These are phyloP conservation scores for Ophiostoma angusticollis DNA, from an alignment of 2,329 filamentous ascomycete species.

Conservation along the genomic window DNA sequence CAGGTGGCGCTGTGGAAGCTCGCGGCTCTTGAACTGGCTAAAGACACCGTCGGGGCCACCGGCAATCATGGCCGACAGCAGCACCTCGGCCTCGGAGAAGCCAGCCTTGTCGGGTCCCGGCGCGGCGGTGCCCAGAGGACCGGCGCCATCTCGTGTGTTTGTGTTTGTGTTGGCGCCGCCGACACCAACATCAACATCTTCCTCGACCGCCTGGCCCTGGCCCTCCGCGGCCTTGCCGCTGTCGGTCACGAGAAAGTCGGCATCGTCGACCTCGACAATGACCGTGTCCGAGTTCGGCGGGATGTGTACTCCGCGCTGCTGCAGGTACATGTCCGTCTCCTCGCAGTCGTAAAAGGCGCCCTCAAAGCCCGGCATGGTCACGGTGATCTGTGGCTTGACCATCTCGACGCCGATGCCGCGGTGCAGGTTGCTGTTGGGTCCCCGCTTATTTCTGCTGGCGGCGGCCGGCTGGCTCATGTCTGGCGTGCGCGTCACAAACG, in stretches of 20 bases:
- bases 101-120: too few relatives aligned
- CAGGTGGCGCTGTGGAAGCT: not conserved
- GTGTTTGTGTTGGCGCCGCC: too few relatives aligned
- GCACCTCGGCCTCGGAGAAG: too few relatives aligned
- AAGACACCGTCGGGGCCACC: too few relatives aligned
- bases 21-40: too few relatives aligned
- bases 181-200: too few relatives aligned
- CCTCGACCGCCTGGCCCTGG: not conserved
- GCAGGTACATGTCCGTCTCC: conserved; percentile 64
- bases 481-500: conserved; percentile 15
- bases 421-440: conserved; percentile 22
- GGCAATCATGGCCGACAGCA: too few relatives aligned
- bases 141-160: too few relatives aligned
- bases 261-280: conserved; percentile 40
- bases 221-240: not conserved
- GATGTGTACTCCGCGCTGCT: conserved; percentile 48
- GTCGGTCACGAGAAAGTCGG: conserved; percentile 25
- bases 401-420: conserved; percentile 22
- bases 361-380: conserved; percentile 48
- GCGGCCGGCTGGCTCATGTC: conserved; percentile 18
- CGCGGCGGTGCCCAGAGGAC: too few relatives aligned
- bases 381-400: conserved; percentile 35
- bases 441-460: conserved; percentile 5
- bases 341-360: conserved; percentile 67
- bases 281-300: conserved; percentile 48